Percentiles rank a stretch among this genome's conserved stretches.
These are phyloP conservation scores for Fomes fomentarius DNA, from an alignment of 1,284 basidiomycete genomes.

Conservation along the genomic window DNA sequence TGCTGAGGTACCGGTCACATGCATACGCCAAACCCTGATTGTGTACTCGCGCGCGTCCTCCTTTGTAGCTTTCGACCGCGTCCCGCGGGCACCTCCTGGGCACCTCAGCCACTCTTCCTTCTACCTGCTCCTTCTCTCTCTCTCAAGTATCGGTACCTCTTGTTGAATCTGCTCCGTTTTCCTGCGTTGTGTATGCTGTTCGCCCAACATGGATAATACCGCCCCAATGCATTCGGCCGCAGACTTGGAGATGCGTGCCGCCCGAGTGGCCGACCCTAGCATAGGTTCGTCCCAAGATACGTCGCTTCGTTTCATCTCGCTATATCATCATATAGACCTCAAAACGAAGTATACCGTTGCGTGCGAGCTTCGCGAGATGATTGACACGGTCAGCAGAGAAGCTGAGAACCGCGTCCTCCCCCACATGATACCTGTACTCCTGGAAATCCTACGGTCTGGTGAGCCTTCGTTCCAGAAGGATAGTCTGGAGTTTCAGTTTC, in stretches of 20 bases:
- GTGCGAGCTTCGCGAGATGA: slow-evolving; percentile 84
- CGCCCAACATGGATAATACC: slow-evolving; percentile 43
- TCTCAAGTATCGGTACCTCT: not conserved
- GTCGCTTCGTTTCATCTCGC: not conserved
- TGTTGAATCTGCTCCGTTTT: not conserved
- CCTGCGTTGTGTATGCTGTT: slow-evolving; percentile 9
- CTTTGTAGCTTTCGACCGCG: slow-evolving; percentile 17
- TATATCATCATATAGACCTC: slow-evolving; percentile 50
- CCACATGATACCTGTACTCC: slow-evolving; percentile 78
- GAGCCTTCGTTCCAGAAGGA: slow-evolving; percentile 82
- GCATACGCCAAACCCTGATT: not conserved
- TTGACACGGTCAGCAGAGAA: slow-evolving; percentile 83
- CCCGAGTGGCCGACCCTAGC: slow-evolving; percentile 73
- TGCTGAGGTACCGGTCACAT: slow-evolving; percentile 7
- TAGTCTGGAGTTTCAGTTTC: slow-evolving; percentile 83
- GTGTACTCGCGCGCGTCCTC: slow-evolving; percentile 17
- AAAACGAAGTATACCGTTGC: slow-evolving; percentile 72
- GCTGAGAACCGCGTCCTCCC: slow-evolving; percentile 78
- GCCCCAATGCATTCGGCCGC: slow-evolving; percentile 51
- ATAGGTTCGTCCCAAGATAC: slow-evolving; percentile 48
- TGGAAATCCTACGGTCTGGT: slow-evolving; percentile 79
- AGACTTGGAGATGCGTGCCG: slow-evolving; percentile 71
- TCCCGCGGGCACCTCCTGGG: slow-evolving; percentile 18
- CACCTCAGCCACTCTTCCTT: slow-evolving; percentile 16
- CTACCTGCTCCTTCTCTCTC: not conserved